Conservation (phyloP, 441 rosid species). For the Capsella rubella region DNA sequence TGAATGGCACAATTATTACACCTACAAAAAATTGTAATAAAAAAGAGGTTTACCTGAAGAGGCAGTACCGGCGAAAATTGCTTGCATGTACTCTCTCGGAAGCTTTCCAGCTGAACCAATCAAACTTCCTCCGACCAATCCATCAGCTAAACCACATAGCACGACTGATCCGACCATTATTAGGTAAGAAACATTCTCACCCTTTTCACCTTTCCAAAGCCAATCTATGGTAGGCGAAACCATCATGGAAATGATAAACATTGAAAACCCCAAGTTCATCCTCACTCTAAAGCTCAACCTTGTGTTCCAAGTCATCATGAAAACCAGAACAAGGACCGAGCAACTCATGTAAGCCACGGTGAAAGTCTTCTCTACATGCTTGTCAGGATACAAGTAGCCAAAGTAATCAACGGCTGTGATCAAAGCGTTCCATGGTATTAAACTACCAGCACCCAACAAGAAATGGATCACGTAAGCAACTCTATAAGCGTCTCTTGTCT, state of each 20-base stretch:
- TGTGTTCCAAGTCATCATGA: constrained; percentile 60
- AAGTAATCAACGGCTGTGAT: constrained; percentile 94
- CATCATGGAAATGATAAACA: constrained; percentile 76
- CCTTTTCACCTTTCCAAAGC: constrained; percentile 45
- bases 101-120: constrained; percentile 87
- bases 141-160: constrained; percentile 85
- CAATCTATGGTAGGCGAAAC: constrained; percentile 71
- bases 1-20: background rate
- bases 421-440: constrained; percentile 95
- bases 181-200: constrained; percentile 47
- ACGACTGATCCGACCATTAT: constrained; percentile 66
- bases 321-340: constrained; percentile 63
- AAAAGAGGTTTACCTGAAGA: constrained; percentile 68
- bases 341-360: constrained; percentile 89
- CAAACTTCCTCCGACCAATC: constrained; percentile 80
- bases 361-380: constrained; percentile 80
- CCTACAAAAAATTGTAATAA: no score
- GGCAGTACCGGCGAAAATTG: constrained; percentile 94
- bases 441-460: constrained; percentile 87
- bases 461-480: constrained; percentile 82
- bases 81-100: constrained; percentile 90
- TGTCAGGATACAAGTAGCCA: constrained; percentile 63
- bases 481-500: constrained; percentile 67
- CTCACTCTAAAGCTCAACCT: constrained; percentile 60
- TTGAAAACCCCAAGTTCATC: constrained; percentile 82